Evolutionary conservation across 1,284 basidiomycete genomes (phyloP).

Genomic region (Ustilago nuda): DNA sequence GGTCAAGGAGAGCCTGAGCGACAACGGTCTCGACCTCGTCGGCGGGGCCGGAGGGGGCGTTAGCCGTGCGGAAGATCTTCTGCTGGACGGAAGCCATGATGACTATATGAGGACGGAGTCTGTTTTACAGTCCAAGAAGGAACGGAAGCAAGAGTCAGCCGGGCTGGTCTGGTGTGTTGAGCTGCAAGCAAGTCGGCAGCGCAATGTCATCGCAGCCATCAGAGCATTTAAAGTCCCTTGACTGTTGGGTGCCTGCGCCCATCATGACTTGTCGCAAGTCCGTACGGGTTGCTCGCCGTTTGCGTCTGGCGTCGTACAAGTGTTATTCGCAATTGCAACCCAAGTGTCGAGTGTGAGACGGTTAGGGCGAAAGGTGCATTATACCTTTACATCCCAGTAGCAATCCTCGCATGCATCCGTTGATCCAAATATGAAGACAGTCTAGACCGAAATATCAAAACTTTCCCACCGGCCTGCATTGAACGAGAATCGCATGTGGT

Average conservation of each 20-base stretch:
- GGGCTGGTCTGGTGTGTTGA: background rate
- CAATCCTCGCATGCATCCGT: background rate
- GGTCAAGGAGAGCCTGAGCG: conserved; percentile 95
- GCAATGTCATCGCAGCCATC: conserved; percentile 15
- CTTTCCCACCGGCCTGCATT: background rate
- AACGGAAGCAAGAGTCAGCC: conserved; percentile 22
- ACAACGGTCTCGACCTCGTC: conserved; percentile 92
- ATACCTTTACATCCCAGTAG: background rate
- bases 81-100: conserved; percentile 66
- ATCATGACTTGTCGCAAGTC: background rate
- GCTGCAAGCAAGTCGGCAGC: background rate
- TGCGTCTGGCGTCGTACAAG: no score
- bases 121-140: conserved; percentile 4
- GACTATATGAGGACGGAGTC: conserved; percentile 47
- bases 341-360: no score
- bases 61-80: conserved; percentile 96
- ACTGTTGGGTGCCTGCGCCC: background rate
- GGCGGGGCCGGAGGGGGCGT: conserved; percentile 85
- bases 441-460: background rate
- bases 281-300: no score
- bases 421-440: background rate
- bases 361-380: no score
- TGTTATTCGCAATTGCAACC: no score
- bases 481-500: background rate
- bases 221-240: background rate